These are phyloP conservation scores for Salvia hispanica DNA, from an alignment of 257 asterid genomes.

Conservation along the genomic window DNA sequence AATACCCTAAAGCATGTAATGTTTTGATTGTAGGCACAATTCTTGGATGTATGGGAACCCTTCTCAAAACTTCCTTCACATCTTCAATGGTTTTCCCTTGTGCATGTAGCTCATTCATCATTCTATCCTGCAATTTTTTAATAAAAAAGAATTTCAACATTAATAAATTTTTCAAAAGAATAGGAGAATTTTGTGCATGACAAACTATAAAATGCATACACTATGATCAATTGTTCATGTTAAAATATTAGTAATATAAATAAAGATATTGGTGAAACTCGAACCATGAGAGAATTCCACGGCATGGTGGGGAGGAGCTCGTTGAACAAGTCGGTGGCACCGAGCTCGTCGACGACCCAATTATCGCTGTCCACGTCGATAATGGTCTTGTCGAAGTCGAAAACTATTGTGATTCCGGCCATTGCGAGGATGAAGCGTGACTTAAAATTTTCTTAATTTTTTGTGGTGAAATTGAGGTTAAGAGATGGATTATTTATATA, in stretches of 20 bases:
- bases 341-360: conserved; percentile 60
- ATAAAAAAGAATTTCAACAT: not conserved
- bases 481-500: conserved; percentile 18
- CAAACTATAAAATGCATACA: too few species aligned
- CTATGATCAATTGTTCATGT: too few species aligned
- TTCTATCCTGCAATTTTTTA: conserved; percentile 46
- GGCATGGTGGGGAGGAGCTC: conserved; percentile 59
- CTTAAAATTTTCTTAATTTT: not conserved
- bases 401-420: conserved; percentile 49
- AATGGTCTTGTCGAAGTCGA: conserved; percentile 62
- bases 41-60: conserved; percentile 53
- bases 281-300: conserved; percentile 54
- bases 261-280: too few species aligned
- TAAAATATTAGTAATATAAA: too few species aligned
- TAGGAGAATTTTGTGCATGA: too few species aligned
- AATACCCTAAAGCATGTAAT: conserved; percentile 65
- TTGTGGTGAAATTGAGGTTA: conserved; percentile 8
- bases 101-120: conserved; percentile 63
- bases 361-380: conserved; percentile 60
- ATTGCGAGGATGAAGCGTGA: not conserved
- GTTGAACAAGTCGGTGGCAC: conserved; percentile 56
- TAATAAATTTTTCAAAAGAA: not conserved
- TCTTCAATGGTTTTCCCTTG: conserved; percentile 54
- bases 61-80: conserved; percentile 48
- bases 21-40: conserved; percentile 54